Conservation (phyloP, 1,284 basidiomycete species). For the Chondrostereum purpureum region DNA sequence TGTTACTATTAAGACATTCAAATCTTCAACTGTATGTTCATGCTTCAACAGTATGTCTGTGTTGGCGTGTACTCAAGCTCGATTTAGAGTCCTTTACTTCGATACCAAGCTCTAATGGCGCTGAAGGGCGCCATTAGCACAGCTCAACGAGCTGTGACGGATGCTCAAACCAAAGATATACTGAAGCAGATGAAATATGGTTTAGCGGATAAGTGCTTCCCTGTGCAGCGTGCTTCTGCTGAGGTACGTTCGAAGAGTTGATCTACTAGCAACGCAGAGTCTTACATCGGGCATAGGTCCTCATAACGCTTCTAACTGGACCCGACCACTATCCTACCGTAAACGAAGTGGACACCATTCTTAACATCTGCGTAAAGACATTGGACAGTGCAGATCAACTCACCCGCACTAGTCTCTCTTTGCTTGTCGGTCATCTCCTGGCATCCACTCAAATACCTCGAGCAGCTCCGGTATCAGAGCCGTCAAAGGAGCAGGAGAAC, state of each 20-base stretch:
- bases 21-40: conserved; percentile 57
- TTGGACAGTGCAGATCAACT: conserved; percentile 81
- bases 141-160: conserved; percentile 80
- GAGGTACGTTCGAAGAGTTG: conserved; percentile 44
- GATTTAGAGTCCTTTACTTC: conserved; percentile 68
- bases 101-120: conserved; percentile 76
- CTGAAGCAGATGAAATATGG: conserved; percentile 76
- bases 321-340: conserved; percentile 47
- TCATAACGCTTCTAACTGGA: conserved; percentile 60
- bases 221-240: conserved; percentile 81
- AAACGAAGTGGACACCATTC: conserved; percentile 70
- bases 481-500: conserved; percentile 60
- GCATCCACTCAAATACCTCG: conserved; percentile 80
- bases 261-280: background rate
- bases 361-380: conserved; percentile 66
- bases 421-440: conserved; percentile 79
- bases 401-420: conserved; percentile 75
- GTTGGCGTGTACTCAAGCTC: conserved; percentile 5
- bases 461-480: conserved; percentile 38
- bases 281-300: conserved; percentile 37
- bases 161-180: conserved; percentile 76
- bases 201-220: conserved; percentile 78
- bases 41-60: background rate
- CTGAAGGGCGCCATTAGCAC: conserved; percentile 72
- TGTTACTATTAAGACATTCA: conserved; percentile 59